Conservation (phyloP, 2,329 filamentous ascomycete species). For the Fusarium anthophilum region DNA sequence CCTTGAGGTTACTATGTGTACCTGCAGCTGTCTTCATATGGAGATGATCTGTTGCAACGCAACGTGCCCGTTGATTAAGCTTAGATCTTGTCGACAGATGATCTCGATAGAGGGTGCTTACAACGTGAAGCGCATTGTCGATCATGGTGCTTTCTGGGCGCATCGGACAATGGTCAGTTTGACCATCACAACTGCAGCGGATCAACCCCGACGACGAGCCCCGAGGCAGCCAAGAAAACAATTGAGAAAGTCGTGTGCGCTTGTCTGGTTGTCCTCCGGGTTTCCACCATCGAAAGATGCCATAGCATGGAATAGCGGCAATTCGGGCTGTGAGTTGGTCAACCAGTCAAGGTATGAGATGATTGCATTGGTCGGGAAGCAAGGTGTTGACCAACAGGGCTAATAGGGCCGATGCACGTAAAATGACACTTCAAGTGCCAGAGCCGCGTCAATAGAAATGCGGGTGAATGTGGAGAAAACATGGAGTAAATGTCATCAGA, state of each 20-base stretch:
- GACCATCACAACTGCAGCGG: background rate
- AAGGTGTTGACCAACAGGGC: background rate
- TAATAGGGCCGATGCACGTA: constrained; percentile 17
- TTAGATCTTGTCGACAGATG: background rate
- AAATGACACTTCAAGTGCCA: constrained; percentile 1
- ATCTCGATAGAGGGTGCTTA: background rate
- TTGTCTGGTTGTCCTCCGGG: too few species aligned
- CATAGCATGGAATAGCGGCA: background rate
- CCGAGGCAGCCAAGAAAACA: background rate
- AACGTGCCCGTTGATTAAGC: background rate
- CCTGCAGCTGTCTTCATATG: background rate
- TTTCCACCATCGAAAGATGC: background rate
- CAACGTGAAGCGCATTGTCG: background rate
- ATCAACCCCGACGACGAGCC: background rate
- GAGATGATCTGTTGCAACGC: background rate
- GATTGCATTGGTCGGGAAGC: background rate
- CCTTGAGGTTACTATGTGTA: background rate
- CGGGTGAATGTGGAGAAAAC: constrained; percentile 23
- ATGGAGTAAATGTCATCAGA: constrained; percentile 6
- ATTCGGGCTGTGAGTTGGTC: background rate
- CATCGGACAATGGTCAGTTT: fast-evolving
- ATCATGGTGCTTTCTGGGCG: background rate
- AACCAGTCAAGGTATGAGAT: background rate
- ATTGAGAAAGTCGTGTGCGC: too few species aligned
- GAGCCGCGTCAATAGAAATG: constrained; percentile 33